These are phyloP conservation scores for Lachnum nothofagi DNA, from an alignment of 2,329 filamentous ascomycete genomes.

Conservation along the genomic window DNA sequence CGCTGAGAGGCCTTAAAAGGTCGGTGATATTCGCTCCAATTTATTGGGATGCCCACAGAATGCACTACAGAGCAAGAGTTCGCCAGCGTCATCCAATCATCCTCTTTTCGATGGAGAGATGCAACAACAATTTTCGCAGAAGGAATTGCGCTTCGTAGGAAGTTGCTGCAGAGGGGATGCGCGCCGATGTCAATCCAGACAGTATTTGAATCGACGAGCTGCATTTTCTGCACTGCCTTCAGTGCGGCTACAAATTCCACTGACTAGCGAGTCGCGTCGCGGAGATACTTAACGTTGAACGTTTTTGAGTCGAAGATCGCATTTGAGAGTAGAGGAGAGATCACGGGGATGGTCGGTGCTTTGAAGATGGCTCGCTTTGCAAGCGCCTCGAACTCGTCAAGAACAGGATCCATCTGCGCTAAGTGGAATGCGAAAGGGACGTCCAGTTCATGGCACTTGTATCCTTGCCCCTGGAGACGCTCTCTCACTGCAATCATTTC, in stretches of 20 bases:
- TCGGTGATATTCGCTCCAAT: constrained; percentile 55
- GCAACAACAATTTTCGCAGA: constrained; percentile 40
- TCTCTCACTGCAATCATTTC: constrained; percentile 45
- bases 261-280: constrained; percentile 59
- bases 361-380: constrained; percentile 48
- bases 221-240: constrained; percentile 51
- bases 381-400: constrained; percentile 37
- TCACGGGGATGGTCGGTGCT: constrained; percentile 51
- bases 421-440: constrained; percentile 64
- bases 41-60: constrained; percentile 57
- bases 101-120: constrained; percentile 50
- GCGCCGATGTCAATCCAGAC: constrained; percentile 68
- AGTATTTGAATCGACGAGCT: constrained; percentile 54
- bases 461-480: constrained; percentile 44
- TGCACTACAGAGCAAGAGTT: constrained; percentile 57
- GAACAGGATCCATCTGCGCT: constrained; percentile 51
- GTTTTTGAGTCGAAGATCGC: constrained; percentile 52
- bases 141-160: constrained; percentile 54
- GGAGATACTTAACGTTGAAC: constrained; percentile 57
- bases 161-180: constrained; percentile 61
- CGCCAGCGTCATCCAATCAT: constrained; percentile 53
- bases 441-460: constrained; percentile 57
- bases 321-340: constrained; percentile 61
- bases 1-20: constrained; percentile 49
- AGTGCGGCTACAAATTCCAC: constrained; percentile 64